Base-by-base conservation (phyloP, 2,329 filamentous ascomycete genomes). In the Cladosporium phlei region DNA sequence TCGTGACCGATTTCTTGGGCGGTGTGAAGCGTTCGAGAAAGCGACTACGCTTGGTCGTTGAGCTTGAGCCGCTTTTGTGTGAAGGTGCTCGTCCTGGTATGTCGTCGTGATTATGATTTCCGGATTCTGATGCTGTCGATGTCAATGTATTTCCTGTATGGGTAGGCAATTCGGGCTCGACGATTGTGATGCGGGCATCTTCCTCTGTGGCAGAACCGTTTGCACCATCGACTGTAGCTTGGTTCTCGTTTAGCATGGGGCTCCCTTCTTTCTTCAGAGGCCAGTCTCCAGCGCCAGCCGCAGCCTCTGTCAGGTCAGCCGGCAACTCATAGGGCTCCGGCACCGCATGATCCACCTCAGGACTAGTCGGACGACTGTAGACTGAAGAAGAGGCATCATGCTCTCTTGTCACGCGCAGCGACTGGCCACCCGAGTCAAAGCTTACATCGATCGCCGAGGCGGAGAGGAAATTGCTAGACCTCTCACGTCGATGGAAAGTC, bases 291-390 rank as follows among this genome's bases (percentile, higher is more conserved):
- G 21, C 38, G 7, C 46, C 32, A 42, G 45, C 44, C 21, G 39
- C 45, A n/a, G n/a, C n/a, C n/a, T n/a, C n/a, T n/a, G n/a, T n/a
- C 14, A 51, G 38, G 16, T 38, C 37, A 8, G 38, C 29, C 19
- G 48, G 38, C 9, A 37, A 33, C 20, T 46, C 40, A 21, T 34
- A n/a, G 7, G 19, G 24, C 32, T 35, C 21, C 4, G 24, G 11
- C 52, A 58, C 32, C 21, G 38, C 38, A n/a, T 61, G 60, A 40
- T 66, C 68, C 52, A 58, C 32, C 21, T 42, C 38, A n/a, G 62
- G 60, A 40, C 66, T 69, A 8, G 49, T 50, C 2, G 53, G 67
- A 54, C 28, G 66, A 60, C 53, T 69, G 33, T 71, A 71, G 14
- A 69, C 57, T 0, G 69, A 71, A 0, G 68, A 71, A 2, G 55